These are phyloP conservation scores for Umbelopsis sp. DNA, from an alignment of 192 early-diverging fungal genomes.

Conservation along the genomic window DNA sequence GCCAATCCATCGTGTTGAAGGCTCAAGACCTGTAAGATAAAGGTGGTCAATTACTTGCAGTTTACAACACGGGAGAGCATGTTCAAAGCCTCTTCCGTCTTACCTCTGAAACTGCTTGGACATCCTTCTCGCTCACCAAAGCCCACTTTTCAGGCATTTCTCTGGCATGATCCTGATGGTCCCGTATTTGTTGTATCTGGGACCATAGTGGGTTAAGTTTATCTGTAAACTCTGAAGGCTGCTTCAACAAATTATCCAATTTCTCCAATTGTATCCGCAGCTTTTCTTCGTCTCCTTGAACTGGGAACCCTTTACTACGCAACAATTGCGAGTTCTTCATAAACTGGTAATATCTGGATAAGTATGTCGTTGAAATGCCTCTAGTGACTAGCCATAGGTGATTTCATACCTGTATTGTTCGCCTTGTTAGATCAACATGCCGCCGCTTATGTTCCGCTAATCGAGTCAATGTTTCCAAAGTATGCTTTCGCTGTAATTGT, in stretches of 20 bases:
- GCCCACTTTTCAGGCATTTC: constrained; percentile 3
- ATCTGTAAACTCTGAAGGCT: neutral
- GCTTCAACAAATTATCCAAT: neutral
- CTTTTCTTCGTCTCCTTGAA: constrained; percentile 70
- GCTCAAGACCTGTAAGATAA: neutral
- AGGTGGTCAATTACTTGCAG: too few relatives aligned
- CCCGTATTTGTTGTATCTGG: neutral
- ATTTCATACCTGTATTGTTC: constrained; percentile 63
- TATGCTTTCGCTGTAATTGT: constrained; percentile 65
- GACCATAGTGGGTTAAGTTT: neutral
- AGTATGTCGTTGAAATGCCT: too few relatives aligned
- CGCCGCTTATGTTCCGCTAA: constrained; percentile 80
- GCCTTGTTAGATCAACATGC: constrained; percentile 74
- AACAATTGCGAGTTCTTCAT: constrained; percentile 71
- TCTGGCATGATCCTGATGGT: neutral
- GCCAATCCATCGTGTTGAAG: constrained; percentile 9
- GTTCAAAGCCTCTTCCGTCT: neutral
- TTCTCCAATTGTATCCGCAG: constrained; percentile 5
- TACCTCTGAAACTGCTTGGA: constrained; percentile 10
- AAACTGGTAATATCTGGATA: constrained; percentile 70
- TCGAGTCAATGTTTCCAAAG: constrained; percentile 70
- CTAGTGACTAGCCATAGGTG: neutral
- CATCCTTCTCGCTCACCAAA: constrained; percentile 7
- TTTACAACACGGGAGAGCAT: too few relatives aligned
- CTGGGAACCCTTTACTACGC: constrained; percentile 77